Evolutionary conservation across 2,329 filamentous ascomycete species (phyloP).

Genomic region (Nigrospora osmanthi): DNA sequence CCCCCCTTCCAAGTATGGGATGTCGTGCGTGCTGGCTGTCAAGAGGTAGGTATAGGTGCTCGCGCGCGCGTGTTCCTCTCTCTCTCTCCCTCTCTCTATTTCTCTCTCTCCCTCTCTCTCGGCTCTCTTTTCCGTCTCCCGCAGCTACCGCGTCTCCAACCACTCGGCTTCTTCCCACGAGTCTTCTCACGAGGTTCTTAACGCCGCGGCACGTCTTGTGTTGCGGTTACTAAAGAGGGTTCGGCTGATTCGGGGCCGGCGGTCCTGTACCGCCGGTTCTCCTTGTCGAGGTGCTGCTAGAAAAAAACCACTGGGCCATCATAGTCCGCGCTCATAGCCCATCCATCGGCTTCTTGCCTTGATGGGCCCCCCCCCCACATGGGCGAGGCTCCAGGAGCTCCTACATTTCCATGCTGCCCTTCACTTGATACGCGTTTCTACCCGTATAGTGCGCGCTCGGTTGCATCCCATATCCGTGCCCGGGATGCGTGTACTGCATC

Average conservation of each 20-base stretch:
- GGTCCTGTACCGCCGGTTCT: conserved; percentile 9
- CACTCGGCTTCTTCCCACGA: conserved; percentile 20
- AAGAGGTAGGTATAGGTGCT: too few species aligned
- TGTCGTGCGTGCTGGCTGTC: too few species aligned
- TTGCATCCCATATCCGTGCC: too few species aligned
- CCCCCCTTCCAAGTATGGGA: too few species aligned
- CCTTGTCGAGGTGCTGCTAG: conserved; percentile 27
- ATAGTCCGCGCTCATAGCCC: conserved; percentile 42
- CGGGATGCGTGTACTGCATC: not conserved
- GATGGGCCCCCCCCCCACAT: conserved; percentile 21
- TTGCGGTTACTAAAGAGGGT: conserved; percentile 20
- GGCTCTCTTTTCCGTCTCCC: too few species aligned
- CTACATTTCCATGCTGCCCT: conserved; percentile 25
- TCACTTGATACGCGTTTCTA: too few species aligned
- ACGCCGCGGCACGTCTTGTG: conserved; percentile 23
- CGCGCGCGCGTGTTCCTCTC: too few species aligned
- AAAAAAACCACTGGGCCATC: conserved; percentile 36
- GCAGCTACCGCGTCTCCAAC: conserved; percentile 7
- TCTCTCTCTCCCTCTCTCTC: too few species aligned
- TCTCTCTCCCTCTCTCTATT: too few species aligned
- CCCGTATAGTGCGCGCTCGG: too few species aligned
- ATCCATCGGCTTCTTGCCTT: conserved; percentile 7
- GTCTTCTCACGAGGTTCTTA: conserved; percentile 22
- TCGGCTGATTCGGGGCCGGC: conserved; percentile 12
- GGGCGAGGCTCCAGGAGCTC: conserved; percentile 44